Evolutionary conservation across 352 stramenopile species (phyloP).

Genomic region (Plasmopara halstedii): DNA sequence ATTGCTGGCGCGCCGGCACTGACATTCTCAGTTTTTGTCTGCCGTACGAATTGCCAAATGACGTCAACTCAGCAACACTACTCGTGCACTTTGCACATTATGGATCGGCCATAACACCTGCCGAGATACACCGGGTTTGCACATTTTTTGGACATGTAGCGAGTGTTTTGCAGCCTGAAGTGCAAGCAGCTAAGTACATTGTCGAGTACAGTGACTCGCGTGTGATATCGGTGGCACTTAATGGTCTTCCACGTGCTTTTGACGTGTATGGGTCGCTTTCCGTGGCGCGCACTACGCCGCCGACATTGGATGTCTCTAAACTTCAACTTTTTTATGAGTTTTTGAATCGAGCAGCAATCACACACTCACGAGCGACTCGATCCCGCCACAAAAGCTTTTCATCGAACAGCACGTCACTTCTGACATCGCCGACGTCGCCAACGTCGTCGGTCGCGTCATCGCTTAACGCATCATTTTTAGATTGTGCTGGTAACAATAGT

Average conservation of each 20-base stretch:
- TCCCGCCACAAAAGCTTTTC: slow-evolving; percentile 54
- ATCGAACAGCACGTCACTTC: slow-evolving; percentile 44
- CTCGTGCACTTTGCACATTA: slow-evolving; percentile 29
- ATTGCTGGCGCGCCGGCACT: slow-evolving; percentile 34
- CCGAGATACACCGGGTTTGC: slow-evolving; percentile 60
- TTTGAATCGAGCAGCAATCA: slow-evolving; percentile 17
- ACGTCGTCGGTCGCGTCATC: slow-evolving; percentile 61
- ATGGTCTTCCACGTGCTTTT: slow-evolving; percentile 22
- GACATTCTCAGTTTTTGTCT: slow-evolving; percentile 52
- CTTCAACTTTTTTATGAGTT: slow-evolving; percentile 57
- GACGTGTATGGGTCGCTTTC: slow-evolving; percentile 32
- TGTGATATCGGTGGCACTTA: slow-evolving; percentile 36
- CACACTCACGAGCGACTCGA: slow-evolving; percentile 9
- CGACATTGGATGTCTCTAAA: slow-evolving; percentile 51
- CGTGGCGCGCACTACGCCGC: slow-evolving; percentile 38
- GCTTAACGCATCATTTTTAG: slow-evolving; percentile 50
- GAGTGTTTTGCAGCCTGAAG: slow-evolving; percentile 55
- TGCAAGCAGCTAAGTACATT: slow-evolving; percentile 37
- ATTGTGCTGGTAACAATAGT: slow-evolving; percentile 23
- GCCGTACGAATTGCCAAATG: slow-evolving; percentile 58
- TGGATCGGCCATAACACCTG: slow-evolving; percentile 14
- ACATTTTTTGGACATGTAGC: slow-evolving; percentile 62
- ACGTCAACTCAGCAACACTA: slow-evolving; percentile 57
- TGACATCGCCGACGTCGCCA: slow-evolving; percentile 63
- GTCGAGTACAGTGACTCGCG: slow-evolving; percentile 74